Evolutionary conservation across 129 eudicot genomes (phyloP), one percentile per base, ranked within the genome.

Genomic region (Gnaphalium uliginosum): DNA sequence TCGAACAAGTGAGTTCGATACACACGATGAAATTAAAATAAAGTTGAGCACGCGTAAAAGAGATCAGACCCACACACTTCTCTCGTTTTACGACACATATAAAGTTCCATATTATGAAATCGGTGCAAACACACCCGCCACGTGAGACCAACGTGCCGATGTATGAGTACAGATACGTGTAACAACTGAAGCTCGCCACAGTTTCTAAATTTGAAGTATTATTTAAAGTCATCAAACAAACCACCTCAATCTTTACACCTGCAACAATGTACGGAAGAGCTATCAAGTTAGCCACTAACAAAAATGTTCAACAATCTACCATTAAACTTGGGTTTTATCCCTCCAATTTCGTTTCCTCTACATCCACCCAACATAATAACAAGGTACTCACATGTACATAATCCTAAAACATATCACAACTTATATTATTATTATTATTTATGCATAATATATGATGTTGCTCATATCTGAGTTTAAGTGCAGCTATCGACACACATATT

Each of bases 231-330:
- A 57, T 8, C 43, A 6, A 33, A n/a, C 69, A 8, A 17, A 41
- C 51, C 74, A 65, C 56, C 53, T 33, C 60, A 39, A 59, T 19
- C 8, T 27, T 29, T 26, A 5, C 14, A 8, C 19, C 66, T 17
- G 58, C 53, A 63, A 6, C 46, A 79, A 79, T 79, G 82, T 62
- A 62, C 59, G 43, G 48, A 14, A 71, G 72, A 63, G 37, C 24
- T 17, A 71, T 79, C 65, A 33, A 41, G 32, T 71, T 33, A 57
- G 18, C 29, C 10, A 27, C 35, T 14, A 69, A 78, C 71, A 78
- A 61, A 70, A 48, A 24, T 48, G 72, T 62, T 71, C 77, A 32
- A 6, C 72, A 48, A 48, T 32, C 77, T 10, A 11, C 65, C 8
- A 35, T 10, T 9, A 62, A 23, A 21, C 27, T 32, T 32, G 4